A percentile compares a stretch with the other conserved stretches of the same genome.
Evolutionary conservation across 1,284 basidiomycete species (phyloP).

Genomic region (Sanghuangporus sanghuang): DNA sequence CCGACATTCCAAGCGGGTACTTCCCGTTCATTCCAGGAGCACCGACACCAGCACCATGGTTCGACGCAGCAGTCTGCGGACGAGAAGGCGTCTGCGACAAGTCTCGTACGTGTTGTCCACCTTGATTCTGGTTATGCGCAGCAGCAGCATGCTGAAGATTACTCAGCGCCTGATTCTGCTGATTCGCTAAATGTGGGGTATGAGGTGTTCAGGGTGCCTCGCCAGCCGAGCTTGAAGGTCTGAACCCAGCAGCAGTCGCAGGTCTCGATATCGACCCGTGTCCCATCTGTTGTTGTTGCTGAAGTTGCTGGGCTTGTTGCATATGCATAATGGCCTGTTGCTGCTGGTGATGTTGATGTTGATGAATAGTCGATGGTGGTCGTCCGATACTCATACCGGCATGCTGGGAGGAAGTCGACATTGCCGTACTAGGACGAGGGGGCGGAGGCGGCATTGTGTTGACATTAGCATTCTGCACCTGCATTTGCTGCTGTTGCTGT

Average conservation of each 20-base stretch:
- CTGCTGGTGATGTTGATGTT: constrained; percentile 13
- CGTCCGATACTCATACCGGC: constrained; percentile 12
- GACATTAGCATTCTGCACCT: not conserved
- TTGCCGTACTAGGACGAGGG: constrained; percentile 16
- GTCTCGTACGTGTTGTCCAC: constrained; percentile 19
- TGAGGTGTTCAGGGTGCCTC: constrained; percentile 26
- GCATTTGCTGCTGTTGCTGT: constrained; percentile 3
- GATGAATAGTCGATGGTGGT: constrained; percentile 6
- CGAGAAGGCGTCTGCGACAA: constrained; percentile 15
- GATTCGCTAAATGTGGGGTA: constrained; percentile 19
- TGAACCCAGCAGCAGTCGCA: constrained; percentile 18
- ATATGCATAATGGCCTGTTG: constrained; percentile 10
- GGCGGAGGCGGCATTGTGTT: constrained; percentile 15
- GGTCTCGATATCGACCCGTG: constrained; percentile 13
- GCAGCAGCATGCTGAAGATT: constrained; percentile 8
- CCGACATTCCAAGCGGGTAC: not conserved
- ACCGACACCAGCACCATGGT: constrained; percentile 11
- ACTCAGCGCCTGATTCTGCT: constrained; percentile 22
- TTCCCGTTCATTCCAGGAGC: constrained; percentile 2
- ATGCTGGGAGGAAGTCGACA: constrained; percentile 15
- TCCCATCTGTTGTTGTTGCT: constrained; percentile 10
- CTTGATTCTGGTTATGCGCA: constrained; percentile 12
- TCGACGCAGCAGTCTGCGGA: constrained; percentile 14
- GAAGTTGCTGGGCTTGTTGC: not conserved
- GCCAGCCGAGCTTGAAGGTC: constrained; percentile 2